These are phyloP conservation scores for Mucor plumbeus DNA, from an alignment of 371 early-diverging fungal genomes.

Conservation along the genomic window DNA sequence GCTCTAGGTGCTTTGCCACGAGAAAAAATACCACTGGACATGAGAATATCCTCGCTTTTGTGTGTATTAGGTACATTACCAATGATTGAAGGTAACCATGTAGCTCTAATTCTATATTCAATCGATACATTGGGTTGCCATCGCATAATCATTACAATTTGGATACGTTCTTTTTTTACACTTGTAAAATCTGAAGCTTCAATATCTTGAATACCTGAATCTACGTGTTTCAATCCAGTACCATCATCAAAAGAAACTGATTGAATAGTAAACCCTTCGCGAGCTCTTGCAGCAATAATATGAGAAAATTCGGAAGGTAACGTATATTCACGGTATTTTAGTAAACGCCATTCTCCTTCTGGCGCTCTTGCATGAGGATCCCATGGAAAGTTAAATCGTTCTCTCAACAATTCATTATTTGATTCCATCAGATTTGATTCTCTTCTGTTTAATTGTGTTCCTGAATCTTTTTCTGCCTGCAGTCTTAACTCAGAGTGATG, in stretches of 20 bases:
- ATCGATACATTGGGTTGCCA: constrained; percentile 92
- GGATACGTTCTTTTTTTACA: constrained; percentile 62
- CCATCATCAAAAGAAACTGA: constrained; percentile 58
- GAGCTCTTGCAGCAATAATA: constrained; percentile 79
- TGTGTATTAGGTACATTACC: constrained; percentile 25
- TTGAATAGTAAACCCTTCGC: constrained; percentile 86
- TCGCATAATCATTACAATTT: constrained; percentile 70
- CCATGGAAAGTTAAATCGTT: constrained; percentile 84
- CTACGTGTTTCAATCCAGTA: constrained; percentile 24
- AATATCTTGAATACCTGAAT: constrained; percentile 28
- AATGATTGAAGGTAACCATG: constrained; percentile 48
- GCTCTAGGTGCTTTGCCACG: constrained; percentile 52
- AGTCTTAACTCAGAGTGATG: constrained; percentile 24
- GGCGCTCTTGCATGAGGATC: constrained; percentile 77
- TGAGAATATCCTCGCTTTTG: constrained; percentile 30
- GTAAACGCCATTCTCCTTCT: constrained; percentile 74
- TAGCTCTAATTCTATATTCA: constrained; percentile 77
- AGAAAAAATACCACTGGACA: constrained; percentile 44
- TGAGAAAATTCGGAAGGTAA: constrained; percentile 70
- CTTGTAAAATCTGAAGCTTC: constrained; percentile 32
- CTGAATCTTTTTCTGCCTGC: constrained; percentile 23
- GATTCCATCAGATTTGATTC: constrained; percentile 5
- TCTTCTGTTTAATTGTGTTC: constrained; percentile 17
- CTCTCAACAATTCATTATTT: constrained; percentile 11
- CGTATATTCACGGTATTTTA: constrained; percentile 77